Evolutionary conservation across 495 filamentous ascomycete species (phyloP).

Genomic region (Hypoxylon cercidicola): DNA sequence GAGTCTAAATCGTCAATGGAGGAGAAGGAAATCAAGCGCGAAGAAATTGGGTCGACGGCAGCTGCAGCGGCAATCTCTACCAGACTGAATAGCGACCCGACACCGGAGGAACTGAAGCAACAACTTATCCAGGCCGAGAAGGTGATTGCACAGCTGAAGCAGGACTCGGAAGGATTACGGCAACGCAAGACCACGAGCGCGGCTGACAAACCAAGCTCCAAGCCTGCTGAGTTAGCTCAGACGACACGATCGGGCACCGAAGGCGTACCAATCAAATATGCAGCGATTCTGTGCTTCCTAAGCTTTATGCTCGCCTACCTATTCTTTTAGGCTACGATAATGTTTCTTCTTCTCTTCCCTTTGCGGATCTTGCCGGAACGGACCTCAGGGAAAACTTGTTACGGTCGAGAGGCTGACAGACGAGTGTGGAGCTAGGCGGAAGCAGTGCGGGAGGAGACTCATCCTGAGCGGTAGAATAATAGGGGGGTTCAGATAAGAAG

Average conservation of each 20-base stretch:
- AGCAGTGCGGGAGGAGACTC: constrained; percentile 3
- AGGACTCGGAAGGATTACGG: constrained; percentile 74
- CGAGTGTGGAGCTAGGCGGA: constrained; percentile 11
- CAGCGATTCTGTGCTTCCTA: constrained; percentile 83
- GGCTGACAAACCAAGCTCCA: constrained; percentile 48
- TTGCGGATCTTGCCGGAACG: constrained; percentile 8
- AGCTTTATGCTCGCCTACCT: constrained; percentile 94
- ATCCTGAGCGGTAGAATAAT: constrained; percentile 24
- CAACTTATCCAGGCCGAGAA: constrained; percentile 81
- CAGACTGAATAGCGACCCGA: constrained; percentile 54
- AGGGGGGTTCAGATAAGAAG: constrained; percentile 14
- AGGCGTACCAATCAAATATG: constrained; percentile 88
- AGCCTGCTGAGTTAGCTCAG: constrained; percentile 61
- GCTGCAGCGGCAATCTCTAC: constrained; percentile 57
- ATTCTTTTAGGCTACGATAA: constrained; percentile 73
- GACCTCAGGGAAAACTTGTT: constrained; percentile 1
- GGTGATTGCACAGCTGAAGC: constrained; percentile 74
- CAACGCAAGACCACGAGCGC: constrained; percentile 71
- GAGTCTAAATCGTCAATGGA: constrained; percentile 48
- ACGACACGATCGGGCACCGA: constrained; percentile 67
- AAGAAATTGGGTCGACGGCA: constrained; percentile 40
- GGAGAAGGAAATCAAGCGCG: constrained; percentile 48
- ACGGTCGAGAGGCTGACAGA: constrained; percentile 10
- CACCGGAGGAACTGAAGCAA: constrained; percentile 71
- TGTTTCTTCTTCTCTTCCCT: constrained; percentile 14